A percentile compares a stretch with the other conserved stretches of the same genome.
These are phyloP conservation scores for Pseudogymnoascus sp. DNA, from an alignment of 2,329 filamentous ascomycete genomes.

Conservation along the genomic window DNA sequence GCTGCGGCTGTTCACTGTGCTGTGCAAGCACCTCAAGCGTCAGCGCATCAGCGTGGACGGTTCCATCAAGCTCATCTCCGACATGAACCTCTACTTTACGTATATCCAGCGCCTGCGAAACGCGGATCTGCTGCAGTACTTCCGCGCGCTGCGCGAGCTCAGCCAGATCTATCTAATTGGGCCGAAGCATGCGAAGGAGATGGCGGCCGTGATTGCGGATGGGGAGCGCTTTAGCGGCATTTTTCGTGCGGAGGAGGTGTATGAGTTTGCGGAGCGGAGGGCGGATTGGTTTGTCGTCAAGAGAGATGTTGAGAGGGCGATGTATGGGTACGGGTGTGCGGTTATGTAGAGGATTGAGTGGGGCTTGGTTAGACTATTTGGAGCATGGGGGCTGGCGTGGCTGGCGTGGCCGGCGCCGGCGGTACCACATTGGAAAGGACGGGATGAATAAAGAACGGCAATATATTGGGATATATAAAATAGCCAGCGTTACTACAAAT, in stretches of 20 bases:
- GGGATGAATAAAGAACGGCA: not conserved
- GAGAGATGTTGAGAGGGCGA: conserved; percentile 82
- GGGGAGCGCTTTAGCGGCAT: conserved; percentile 82
- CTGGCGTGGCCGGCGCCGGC: not conserved
- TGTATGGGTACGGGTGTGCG: conserved; percentile 88
- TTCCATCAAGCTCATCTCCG: conserved; percentile 85
- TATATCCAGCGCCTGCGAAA: conserved; percentile 79
- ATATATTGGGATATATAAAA: not conserved
- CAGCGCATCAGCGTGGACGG: conserved; percentile 87
- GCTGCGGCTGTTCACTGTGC: conserved; percentile 76
- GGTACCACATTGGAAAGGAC: not conserved
- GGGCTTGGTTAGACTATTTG: not conserved
- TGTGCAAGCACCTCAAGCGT: conserved; percentile 96
- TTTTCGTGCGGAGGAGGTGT: conserved; percentile 92
- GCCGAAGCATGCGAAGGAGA: conserved; percentile 77
- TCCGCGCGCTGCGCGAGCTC: conserved; percentile 81
- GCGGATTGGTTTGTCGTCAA: conserved; percentile 94
- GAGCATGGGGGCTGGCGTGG: not conserved
- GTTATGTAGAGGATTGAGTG: conserved; percentile 56
- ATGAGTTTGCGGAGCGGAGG: conserved; percentile 88
- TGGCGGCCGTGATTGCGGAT: conserved; percentile 92
- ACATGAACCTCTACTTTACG: conserved; percentile 88
- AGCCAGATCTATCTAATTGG: conserved; percentile 95
- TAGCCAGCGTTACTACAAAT: not conserved
- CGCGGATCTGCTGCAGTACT: conserved; percentile 77